Percentiles rank a stretch among this genome's conserved stretches.
Conservation (phyloP, 257 asterid species). For the Primulina huaijiensis region DNA sequence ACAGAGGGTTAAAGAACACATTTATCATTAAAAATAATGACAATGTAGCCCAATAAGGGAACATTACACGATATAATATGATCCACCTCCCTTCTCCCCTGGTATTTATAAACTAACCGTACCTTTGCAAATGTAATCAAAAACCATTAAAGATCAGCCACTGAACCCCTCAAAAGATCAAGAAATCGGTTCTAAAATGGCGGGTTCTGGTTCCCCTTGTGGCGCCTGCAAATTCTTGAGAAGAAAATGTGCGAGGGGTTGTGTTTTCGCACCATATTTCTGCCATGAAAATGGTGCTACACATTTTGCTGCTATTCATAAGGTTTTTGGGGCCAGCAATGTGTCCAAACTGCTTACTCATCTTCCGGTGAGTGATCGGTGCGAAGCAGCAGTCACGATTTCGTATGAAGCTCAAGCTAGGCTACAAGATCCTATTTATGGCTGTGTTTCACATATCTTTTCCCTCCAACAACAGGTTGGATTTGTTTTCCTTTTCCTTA, state of each 20-base stretch:
- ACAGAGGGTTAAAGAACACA: slow-evolving; percentile 29
- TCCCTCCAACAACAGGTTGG: slow-evolving; percentile 50
- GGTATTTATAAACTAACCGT: slow-evolving; percentile 40
- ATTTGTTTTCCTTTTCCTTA: no score
- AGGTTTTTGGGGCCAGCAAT: slow-evolving; percentile 56
- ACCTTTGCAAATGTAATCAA: background rate
- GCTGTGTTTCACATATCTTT: slow-evolving; percentile 48
- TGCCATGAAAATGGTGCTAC: slow-evolving; percentile 47
- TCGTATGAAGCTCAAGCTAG: slow-evolving; percentile 53
- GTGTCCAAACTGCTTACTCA: slow-evolving; percentile 49
- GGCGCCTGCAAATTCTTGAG: slow-evolving; percentile 55
- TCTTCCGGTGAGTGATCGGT: slow-evolving; percentile 38
- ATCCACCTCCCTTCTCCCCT: slow-evolving; percentile 43
- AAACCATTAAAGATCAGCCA: slow-evolving; percentile 2
- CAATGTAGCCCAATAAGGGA: slow-evolving; percentile 72
- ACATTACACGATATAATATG: slow-evolving; percentile 43
- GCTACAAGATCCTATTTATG: slow-evolving; percentile 51
- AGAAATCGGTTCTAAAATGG: slow-evolving; percentile 35
- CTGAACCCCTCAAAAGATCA: slow-evolving; percentile 6
- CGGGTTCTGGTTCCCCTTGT: slow-evolving; percentile 75
- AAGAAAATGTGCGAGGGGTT: slow-evolving; percentile 52
- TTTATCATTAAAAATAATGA: slow-evolving; percentile 31
- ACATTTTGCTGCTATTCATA: slow-evolving; percentile 44
- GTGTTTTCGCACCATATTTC: slow-evolving; percentile 66
- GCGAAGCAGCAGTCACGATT: slow-evolving; percentile 44